Conservation (phyloP, 345 rosid genomes). For the Acer negundo region DNA sequence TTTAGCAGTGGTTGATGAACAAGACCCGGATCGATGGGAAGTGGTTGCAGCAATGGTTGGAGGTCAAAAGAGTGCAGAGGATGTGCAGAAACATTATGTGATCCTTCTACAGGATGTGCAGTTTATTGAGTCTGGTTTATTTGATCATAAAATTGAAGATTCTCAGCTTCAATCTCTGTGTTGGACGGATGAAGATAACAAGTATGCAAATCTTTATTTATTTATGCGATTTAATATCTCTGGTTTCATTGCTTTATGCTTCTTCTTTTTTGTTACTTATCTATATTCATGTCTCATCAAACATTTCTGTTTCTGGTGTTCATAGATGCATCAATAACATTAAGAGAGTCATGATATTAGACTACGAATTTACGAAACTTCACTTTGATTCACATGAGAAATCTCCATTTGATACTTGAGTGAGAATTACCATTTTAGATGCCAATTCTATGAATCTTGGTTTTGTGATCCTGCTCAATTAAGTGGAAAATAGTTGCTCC, state of each 20-base stretch:
- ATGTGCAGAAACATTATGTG: conserved; percentile 58
- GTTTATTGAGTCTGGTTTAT: conserved; percentile 59
- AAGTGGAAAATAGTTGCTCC: background rate
- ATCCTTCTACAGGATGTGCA: conserved; percentile 63
- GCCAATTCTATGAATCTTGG: background rate
- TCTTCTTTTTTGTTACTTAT: background rate
- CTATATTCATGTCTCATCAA: background rate
- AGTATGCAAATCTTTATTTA: conserved; percentile 31
- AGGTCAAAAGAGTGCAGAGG: conserved; percentile 59
- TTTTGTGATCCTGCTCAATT: background rate
- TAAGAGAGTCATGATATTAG: background rate
- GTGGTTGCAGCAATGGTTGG: conserved; percentile 69
- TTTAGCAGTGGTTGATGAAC: conserved; percentile 63
- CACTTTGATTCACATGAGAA: no score
- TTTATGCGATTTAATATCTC: background rate
- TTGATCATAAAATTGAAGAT: conserved; percentile 50
- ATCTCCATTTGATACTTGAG: no score
- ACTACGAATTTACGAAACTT: no score
- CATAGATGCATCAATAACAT: background rate
- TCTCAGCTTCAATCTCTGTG: conserved; percentile 34
- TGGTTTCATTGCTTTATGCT: conserved; percentile 1
- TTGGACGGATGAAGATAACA: conserved; percentile 61
- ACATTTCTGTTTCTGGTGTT: background rate
- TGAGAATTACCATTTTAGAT: background rate
- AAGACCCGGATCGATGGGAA: conserved; percentile 61